Conservation (phyloP, 2,329 filamentous ascomycete genomes). For the Cercospora brassicicola region DNA sequence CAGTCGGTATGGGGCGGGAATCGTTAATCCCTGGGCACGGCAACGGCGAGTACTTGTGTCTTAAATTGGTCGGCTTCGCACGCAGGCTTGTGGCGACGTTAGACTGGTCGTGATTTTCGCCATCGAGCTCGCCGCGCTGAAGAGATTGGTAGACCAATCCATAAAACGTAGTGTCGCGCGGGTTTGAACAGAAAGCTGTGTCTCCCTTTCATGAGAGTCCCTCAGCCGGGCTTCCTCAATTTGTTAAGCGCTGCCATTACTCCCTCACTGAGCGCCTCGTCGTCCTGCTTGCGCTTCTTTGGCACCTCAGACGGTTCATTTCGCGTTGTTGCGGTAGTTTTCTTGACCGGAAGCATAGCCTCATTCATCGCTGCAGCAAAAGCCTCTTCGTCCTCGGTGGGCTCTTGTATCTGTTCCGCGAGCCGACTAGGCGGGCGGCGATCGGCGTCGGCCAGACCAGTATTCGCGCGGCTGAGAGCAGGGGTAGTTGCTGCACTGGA, state of each 20-base stretch:
- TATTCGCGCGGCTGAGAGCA: conserved; percentile 22
- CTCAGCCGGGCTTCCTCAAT: conserved; percentile 44
- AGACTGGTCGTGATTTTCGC: conserved; percentile 28
- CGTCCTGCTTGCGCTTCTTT: conserved; percentile 42
- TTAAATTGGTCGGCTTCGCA: conserved; percentile 32
- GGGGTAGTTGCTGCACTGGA: conserved; percentile 6
- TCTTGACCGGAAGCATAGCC: conserved; percentile 18
- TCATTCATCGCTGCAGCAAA: conserved; percentile 36
- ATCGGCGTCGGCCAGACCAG: conserved; percentile 42
- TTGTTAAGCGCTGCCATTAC: conserved; percentile 60
- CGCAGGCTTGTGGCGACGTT: conserved; percentile 30
- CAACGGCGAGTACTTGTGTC: conserved; percentile 36
- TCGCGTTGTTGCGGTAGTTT: background rate
- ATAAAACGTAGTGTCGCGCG: background rate
- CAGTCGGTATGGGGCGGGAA: conserved; percentile 13
- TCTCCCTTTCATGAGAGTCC: background rate
- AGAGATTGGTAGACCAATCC: background rate
- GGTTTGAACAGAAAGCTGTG: background rate
- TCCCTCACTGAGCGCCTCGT: conserved; percentile 56
- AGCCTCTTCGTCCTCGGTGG: conserved; percentile 51
- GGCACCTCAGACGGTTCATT: conserved; percentile 12
- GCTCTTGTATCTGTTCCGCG: conserved; percentile 34
- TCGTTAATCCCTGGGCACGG: background rate
- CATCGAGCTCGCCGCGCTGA: background rate
- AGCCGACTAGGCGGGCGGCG: conserved; percentile 39